phyloP scores from a whole-genome alignment of 306 rosid genomes.

The Dicorynia guianensis region DNA sequence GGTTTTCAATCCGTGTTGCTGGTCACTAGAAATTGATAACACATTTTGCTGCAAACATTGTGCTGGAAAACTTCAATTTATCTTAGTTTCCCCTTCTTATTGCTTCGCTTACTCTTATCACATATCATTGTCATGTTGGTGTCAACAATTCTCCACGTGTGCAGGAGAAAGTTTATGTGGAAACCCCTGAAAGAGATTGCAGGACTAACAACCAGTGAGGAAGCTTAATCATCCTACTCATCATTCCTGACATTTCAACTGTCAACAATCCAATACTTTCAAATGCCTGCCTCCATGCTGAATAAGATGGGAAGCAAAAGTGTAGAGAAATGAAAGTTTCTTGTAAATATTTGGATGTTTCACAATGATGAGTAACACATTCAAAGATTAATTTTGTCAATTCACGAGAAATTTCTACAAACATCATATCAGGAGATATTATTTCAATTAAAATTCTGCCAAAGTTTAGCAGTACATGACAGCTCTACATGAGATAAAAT shows the following conservation, averaged over 20 bases:
- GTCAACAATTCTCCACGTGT: conserved; percentile 13
- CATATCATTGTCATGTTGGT: conserved; percentile 5
- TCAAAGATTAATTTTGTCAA: conserved; percentile 26
- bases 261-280: not conserved
- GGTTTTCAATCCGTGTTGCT: not conserved
- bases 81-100: not conserved
- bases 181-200: conserved; percentile 87
- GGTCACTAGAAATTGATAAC: not conserved
- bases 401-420: conserved; percentile 19
- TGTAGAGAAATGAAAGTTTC: conserved; percentile 18
- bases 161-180: conserved; percentile 92
- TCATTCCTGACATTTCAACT: conserved; percentile 8
- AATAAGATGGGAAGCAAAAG: not conserved
- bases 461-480: conserved; percentile 1
- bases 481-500: conserved; percentile 32
- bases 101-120: conserved; percentile 11
- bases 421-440: conserved; percentile 14
- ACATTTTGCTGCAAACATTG: conserved; percentile 1
- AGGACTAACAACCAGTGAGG: conserved; percentile 57
- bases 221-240: conserved; percentile 29
- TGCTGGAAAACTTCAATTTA: conserved; percentile 11
- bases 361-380: conserved; percentile 32
- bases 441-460: conserved; percentile 14
- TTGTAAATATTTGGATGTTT: conserved; percentile 48
- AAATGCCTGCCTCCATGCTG: conserved; percentile 28